These are phyloP conservation scores for Suillus discolor DNA, from an alignment of 768 basidiomycete genomes.

Conservation along the genomic window DNA sequence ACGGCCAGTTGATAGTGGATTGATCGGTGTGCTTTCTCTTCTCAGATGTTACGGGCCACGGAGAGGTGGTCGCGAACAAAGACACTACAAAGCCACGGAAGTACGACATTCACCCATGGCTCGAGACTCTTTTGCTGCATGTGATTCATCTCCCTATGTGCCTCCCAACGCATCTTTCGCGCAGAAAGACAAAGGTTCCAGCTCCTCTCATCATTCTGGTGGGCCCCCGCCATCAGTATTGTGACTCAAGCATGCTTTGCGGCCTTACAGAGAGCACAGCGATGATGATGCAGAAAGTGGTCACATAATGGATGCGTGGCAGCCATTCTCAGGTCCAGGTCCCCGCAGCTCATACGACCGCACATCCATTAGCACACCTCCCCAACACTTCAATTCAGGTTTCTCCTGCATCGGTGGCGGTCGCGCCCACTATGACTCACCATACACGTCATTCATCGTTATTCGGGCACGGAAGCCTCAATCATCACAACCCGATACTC, in stretches of 20 bases:
- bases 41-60: slow-evolving; percentile 65
- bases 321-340: slow-evolving; percentile 52
- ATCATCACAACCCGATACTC: slow-evolving; percentile 27
- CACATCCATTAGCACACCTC: slow-evolving; percentile 28
- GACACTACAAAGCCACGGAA: slow-evolving; percentile 27
- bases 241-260: slow-evolving; percentile 76
- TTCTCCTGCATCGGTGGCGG: slow-evolving; percentile 91
- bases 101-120: slow-evolving; percentile 13
- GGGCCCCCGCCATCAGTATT: slow-evolving; percentile 69
- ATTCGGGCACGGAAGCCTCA: slow-evolving; percentile 58
- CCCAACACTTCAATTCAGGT: slow-evolving; percentile 49
- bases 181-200: slow-evolving; percentile 27
- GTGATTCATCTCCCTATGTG: slow-evolving; percentile 52
- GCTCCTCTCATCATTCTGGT: slow-evolving; percentile 46
- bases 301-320: slow-evolving; percentile 96
- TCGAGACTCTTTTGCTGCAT: slow-evolving; percentile 28
- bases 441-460: slow-evolving; percentile 83
- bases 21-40: slow-evolving; percentile 82
- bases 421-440: slow-evolving; percentile 79
- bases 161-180: slow-evolving; percentile 42
- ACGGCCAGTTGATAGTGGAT: slow-evolving; percentile 80
- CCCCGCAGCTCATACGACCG: slow-evolving; percentile 26
- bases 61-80: slow-evolving; percentile 31
- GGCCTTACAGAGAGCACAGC: slow-evolving; percentile 76
- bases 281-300: slow-evolving; percentile 72